Evolutionary conservation across 495 filamentous ascomycete genomes (phyloP).

Genomic region (Hypoxylon fuscum): DNA sequence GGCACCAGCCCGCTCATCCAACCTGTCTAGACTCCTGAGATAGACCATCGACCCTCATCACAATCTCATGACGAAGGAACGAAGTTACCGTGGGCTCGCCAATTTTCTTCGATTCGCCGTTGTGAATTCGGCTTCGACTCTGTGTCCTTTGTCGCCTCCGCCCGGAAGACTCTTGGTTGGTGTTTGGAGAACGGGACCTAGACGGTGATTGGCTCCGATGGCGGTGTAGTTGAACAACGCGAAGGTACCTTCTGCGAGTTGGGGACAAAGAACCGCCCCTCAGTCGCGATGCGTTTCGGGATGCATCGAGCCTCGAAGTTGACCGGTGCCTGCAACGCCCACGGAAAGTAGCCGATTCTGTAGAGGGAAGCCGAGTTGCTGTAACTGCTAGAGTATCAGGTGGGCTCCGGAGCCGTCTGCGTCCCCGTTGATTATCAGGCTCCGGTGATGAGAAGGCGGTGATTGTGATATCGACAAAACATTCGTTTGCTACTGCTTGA

Average conservation of each 20-base stretch:
- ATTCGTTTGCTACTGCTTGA: constrained; percentile 26
- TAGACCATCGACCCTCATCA: constrained; percentile 25
- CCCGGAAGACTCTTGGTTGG: constrained; percentile 29
- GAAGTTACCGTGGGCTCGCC: constrained; percentile 22
- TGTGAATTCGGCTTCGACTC: constrained; percentile 46
- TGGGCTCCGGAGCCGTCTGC: constrained; percentile 46
- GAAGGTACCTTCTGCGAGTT: constrained; percentile 42
- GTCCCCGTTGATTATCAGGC: constrained; percentile 45
- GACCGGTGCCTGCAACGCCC: constrained; percentile 52
- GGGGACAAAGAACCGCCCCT: constrained; percentile 44
- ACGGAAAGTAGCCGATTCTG: constrained; percentile 51
- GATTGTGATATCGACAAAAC: constrained; percentile 39
- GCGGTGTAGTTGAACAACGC: constrained; percentile 43
- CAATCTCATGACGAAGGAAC: constrained; percentile 38
- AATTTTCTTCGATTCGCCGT: constrained; percentile 24
- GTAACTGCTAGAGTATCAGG: constrained; percentile 26
- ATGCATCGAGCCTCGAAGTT: constrained; percentile 44
- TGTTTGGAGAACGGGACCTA: constrained; percentile 44
- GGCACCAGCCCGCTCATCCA: constrained; percentile 11
- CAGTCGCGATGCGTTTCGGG: constrained; percentile 40
- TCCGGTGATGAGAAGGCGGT: constrained; percentile 43
- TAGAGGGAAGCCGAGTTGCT: constrained; percentile 39
- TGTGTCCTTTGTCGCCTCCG: constrained; percentile 50
- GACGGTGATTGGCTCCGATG: constrained; percentile 50
- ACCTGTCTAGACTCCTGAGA: constrained; percentile 28